Evolutionary conservation across 495 filamentous ascomycete species (phyloP).

Genomic region (Neurospora intermedia): DNA sequence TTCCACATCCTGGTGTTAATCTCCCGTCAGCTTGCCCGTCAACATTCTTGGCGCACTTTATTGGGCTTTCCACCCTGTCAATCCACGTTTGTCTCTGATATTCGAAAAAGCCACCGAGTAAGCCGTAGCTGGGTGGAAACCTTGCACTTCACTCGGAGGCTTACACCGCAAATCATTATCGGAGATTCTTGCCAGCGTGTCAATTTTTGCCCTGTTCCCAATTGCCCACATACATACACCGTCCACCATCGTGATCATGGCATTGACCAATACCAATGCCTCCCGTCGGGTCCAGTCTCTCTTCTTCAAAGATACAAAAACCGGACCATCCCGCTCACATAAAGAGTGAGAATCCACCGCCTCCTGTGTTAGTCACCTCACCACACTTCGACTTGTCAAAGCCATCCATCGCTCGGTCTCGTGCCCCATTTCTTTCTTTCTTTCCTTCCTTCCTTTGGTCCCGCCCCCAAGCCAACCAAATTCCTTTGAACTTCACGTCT

Average conservation of each 20-base stretch:
- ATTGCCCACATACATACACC: too few species aligned
- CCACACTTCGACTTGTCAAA: not conserved
- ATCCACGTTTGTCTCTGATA: not conserved
- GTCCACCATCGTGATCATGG: too few species aligned
- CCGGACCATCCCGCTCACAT: not conserved
- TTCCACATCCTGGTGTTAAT: not conserved
- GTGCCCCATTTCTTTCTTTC: not conserved
- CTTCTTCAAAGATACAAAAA: not conserved
- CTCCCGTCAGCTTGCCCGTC: not conserved
- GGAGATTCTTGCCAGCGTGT: not conserved
- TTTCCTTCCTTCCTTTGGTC: not conserved
- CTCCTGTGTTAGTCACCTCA: not conserved
- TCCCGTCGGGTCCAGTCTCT: too few species aligned
- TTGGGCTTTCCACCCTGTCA: not conserved
- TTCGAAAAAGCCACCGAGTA: not conserved
- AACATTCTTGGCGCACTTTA: not conserved
- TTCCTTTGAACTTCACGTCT: not conserved
- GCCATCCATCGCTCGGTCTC: not conserved
- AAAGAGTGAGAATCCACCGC: not conserved
- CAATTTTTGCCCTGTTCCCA: not conserved
- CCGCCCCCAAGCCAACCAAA: not conserved
- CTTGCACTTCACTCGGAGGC: not conserved
- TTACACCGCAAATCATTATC: too few species aligned
- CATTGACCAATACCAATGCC: too few species aligned
- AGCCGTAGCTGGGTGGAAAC: not conserved